Percentiles rank a stretch among this genome's conserved stretches.
phyloP scores from a whole-genome alignment of 768 basidiomycete species.

The Phlegmacium glaucopus region DNA sequence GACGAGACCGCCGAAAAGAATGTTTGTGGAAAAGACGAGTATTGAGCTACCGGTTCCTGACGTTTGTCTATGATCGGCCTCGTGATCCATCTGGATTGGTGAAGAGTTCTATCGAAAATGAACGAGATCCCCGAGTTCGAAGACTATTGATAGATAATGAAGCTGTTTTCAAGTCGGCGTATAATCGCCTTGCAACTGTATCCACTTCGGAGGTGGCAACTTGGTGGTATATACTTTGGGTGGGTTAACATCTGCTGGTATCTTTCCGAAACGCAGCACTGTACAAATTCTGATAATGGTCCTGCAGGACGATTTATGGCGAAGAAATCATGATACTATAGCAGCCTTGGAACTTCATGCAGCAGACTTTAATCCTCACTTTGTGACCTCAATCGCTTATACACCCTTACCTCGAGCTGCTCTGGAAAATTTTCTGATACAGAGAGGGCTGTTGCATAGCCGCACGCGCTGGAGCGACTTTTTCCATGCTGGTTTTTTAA shows the following conservation, averaged over 20 bases:
- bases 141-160: slow-evolving; percentile 44
- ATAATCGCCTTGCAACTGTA: slow-evolving; percentile 51
- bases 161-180: slow-evolving; percentile 43
- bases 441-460: slow-evolving; percentile 55
- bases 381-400: slow-evolving; percentile 69
- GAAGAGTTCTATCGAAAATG: slow-evolving; percentile 41
- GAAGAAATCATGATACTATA: slow-evolving; percentile 62
- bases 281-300: too few relatives aligned
- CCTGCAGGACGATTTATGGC: slow-evolving; percentile 69
- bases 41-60: slow-evolving; percentile 62
- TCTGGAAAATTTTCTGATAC: slow-evolving; percentile 60
- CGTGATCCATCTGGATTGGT: slow-evolving; percentile 41
- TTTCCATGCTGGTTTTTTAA: slow-evolving; percentile 64
- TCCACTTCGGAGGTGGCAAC: slow-evolving; percentile 45
- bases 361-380: slow-evolving; percentile 69
- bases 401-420: slow-evolving; percentile 60
- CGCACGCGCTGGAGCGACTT: slow-evolving; percentile 41
- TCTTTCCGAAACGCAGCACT: neutral
- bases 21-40: slow-evolving; percentile 48
- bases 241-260: slow-evolving; percentile 25
- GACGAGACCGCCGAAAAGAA: slow-evolving; percentile 45
- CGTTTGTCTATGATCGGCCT: slow-evolving; percentile 56
- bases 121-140: slow-evolving; percentile 55
- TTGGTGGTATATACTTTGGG: slow-evolving; percentile 85
- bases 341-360: slow-evolving; percentile 43